A percentile compares a stretch with the other conserved stretches of the same genome.
These are phyloP conservation scores for Suillus occidentalis DNA, from an alignment of 768 basidiomycete species.

Conservation along the genomic window DNA sequence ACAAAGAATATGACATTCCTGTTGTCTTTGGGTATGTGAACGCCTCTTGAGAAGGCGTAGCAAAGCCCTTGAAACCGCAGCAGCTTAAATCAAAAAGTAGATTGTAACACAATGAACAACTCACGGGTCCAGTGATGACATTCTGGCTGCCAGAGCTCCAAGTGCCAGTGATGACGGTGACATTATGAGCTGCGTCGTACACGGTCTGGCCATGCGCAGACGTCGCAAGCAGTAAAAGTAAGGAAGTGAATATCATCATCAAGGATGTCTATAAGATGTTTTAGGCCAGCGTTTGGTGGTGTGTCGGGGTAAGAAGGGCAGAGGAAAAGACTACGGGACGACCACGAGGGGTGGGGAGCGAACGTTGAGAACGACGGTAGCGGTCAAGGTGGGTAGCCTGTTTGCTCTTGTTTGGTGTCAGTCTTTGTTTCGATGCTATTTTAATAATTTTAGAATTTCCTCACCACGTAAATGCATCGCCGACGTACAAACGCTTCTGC, in stretches of 20 bases:
- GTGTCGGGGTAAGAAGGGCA: background rate
- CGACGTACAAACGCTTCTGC: no score
- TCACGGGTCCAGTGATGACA: constrained; percentile 80
- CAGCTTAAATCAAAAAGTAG: constrained; percentile 9
- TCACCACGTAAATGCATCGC: background rate
- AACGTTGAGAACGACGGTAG: constrained; percentile 32
- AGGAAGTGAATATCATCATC: constrained; percentile 23
- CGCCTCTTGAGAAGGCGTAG: constrained; percentile 75
- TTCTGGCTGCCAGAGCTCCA: constrained; percentile 81
- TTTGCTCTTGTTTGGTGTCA: constrained; percentile 26
- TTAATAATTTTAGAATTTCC: background rate
- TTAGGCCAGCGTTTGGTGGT: background rate
- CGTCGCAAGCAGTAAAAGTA: constrained; percentile 30
- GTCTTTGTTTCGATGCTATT: constrained; percentile 9
- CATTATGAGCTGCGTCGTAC: constrained; percentile 56
- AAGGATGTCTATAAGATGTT: constrained; percentile 6
- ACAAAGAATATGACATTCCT: constrained; percentile 91
- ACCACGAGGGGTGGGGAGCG: constrained; percentile 12
- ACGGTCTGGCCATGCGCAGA: constrained; percentile 39
- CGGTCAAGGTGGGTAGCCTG: constrained; percentile 31
- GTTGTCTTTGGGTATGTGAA: constrained; percentile 86
- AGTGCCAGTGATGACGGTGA: constrained; percentile 71
- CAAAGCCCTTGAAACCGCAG: constrained; percentile 61
- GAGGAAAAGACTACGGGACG: constrained; percentile 11
- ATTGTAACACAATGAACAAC: constrained; percentile 33